Percentiles rank a stretch among this genome's conserved stretches.
Evolutionary conservation across 2,329 filamentous ascomycete species (phyloP).

Genomic region (Botryotinia calthae): DNA sequence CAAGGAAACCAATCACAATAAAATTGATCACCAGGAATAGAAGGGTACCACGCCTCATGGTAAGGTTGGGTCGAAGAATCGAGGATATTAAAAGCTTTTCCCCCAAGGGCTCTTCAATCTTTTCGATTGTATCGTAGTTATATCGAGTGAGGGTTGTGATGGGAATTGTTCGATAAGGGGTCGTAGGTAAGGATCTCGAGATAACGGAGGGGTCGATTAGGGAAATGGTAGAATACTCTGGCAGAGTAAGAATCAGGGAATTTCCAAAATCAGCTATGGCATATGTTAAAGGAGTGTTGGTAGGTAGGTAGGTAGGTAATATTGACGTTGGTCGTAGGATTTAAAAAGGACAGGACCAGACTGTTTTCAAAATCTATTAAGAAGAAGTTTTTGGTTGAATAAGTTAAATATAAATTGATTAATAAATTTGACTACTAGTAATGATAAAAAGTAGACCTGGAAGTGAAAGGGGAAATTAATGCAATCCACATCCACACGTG

Average conservation of each 20-base stretch:
- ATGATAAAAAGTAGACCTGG: not conserved
- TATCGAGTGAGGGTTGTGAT: not conserved
- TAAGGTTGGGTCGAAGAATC: conserved; percentile 4
- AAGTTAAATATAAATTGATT: not conserved
- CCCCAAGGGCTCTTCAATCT: not conserved
- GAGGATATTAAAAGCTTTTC: not conserved
- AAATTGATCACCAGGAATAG: conserved; percentile 55
- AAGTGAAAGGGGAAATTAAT: conserved; percentile 9
- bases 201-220: conserved; percentile 9
- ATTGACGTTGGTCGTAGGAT: not conserved
- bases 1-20: conserved; percentile 59
- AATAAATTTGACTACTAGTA: not conserved
- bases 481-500: not conserved
- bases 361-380: too few relatives aligned
- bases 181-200: not conserved
- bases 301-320: not conserved
- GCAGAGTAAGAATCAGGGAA: not conserved
- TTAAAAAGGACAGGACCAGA: not conserved
- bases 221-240: not conserved
- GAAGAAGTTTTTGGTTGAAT: not conserved
- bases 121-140: not conserved
- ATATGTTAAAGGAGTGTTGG: not conserved
- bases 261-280: not conserved
- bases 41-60: conserved; percentile 38
- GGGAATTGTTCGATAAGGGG: not conserved